Conservation (phyloP, 2,329 filamentous ascomycete genomes). For the Whalleya microplaca region DNA sequence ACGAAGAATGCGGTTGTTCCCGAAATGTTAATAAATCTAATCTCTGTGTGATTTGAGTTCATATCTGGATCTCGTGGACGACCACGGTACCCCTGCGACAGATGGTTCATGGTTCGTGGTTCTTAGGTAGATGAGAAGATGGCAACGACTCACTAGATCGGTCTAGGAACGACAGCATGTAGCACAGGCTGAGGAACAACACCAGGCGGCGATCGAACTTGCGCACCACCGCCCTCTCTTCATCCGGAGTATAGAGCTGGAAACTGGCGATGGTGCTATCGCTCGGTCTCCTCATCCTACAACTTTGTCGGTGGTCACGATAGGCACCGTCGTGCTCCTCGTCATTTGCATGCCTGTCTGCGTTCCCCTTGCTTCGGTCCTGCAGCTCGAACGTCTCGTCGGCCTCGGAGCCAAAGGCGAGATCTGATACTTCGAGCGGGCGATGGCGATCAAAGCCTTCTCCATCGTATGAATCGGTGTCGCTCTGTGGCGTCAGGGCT, state of each 20-base stretch:
- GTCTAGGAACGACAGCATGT: slow-evolving; percentile 84
- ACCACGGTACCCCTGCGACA: neutral
- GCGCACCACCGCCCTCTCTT: slow-evolving; percentile 71
- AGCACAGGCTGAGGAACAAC: slow-evolving; percentile 79
- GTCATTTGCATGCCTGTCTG: slow-evolving; percentile 1
- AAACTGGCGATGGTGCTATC: slow-evolving; percentile 27
- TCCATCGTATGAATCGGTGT: neutral
- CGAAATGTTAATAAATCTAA: neutral
- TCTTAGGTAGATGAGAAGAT: neutral
- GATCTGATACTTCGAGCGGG: neutral
- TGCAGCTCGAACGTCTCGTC: slow-evolving; percentile 28
- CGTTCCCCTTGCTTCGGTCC: slow-evolving; percentile 5
- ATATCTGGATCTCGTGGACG: neutral
- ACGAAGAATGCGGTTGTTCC: neutral
- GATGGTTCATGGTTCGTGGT: neutral
- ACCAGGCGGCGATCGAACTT: slow-evolving; percentile 81
- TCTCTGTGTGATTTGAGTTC: neutral
- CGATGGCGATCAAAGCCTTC: neutral
- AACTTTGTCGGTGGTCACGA: slow-evolving; percentile 4
- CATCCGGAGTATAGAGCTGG: slow-evolving; percentile 59
- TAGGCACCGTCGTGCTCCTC: neutral
- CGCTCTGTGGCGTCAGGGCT: neutral
- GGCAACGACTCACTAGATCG: slow-evolving; percentile 68
- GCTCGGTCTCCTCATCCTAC: slow-evolving; percentile 20
- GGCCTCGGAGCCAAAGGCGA: neutral